phyloP scores from a whole-genome alignment of 176 grass and related monocot genomes.

The Aegilops sharonensis region DNA sequence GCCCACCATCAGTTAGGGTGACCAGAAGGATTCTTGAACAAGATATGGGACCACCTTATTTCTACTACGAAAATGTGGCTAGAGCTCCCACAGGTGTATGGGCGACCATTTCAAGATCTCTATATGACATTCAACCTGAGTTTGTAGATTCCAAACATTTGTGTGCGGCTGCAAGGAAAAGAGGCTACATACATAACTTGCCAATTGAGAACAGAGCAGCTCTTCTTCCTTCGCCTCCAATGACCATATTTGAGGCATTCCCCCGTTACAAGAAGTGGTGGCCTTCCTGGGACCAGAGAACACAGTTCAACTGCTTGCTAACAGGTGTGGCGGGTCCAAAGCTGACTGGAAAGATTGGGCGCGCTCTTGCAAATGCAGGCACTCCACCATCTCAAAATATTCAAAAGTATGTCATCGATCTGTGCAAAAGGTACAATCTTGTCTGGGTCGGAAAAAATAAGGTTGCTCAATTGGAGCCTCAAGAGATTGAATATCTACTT shows the following conservation, averaged over 20 bases:
- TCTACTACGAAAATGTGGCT: slow-evolving; percentile 83
- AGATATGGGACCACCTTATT: slow-evolving; percentile 63
- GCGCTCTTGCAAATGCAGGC: background rate
- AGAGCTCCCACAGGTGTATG: slow-evolving; percentile 69
- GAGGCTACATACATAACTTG: slow-evolving; percentile 79
- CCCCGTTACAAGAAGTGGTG: slow-evolving; percentile 51
- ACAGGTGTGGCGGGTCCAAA: slow-evolving; percentile 52
- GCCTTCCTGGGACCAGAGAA: slow-evolving; percentile 76
- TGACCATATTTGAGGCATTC: slow-evolving; percentile 61
- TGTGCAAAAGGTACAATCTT: slow-evolving; percentile 75
- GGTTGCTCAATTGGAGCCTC: slow-evolving; percentile 61
- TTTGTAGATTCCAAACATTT: slow-evolving; percentile 80
- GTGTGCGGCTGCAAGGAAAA: slow-evolving; percentile 62
- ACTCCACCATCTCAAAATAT: slow-evolving; percentile 32
- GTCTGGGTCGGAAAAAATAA: slow-evolving; percentile 76
- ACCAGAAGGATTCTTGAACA: slow-evolving; percentile 34
- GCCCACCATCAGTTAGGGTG: background rate
- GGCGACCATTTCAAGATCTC: slow-evolving; percentile 54
- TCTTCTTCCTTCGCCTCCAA: slow-evolving; percentile 57
- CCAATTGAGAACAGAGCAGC: slow-evolving; percentile 53
- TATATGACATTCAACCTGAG: slow-evolving; percentile 63
- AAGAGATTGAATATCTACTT: slow-evolving; percentile 71
- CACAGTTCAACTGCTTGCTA: slow-evolving; percentile 77
- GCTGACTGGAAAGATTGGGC: slow-evolving; percentile 37
- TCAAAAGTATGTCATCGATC: slow-evolving; percentile 47